Evolutionary conservation across 805 yeast genomes (phyloP).

Genomic region (Nakazawaea ambrosiae): DNA sequence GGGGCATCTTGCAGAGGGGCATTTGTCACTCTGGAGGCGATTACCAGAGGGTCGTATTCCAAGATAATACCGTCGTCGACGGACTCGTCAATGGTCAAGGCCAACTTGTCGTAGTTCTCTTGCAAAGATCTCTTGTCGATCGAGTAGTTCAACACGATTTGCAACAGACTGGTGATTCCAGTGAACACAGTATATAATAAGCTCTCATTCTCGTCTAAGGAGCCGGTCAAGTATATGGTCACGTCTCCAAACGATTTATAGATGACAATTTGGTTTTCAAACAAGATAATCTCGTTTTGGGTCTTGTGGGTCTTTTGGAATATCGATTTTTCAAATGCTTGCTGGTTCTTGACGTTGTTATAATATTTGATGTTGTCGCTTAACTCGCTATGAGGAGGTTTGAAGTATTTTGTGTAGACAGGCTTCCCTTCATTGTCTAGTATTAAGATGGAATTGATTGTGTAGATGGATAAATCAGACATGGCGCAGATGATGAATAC

Average conservation of each 20-base stretch:
- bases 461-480: conserved; percentile 59
- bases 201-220: conserved; percentile 78
- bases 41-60: conserved; percentile 81
- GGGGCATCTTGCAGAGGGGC: conserved; percentile 67
- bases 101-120: conserved; percentile 80
- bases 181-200: conserved; percentile 67
- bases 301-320: conserved; percentile 74
- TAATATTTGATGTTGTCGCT: conserved; percentile 23
- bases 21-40: conserved; percentile 86
- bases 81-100: conserved; percentile 85
- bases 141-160: conserved; percentile 59
- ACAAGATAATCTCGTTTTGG: conserved; percentile 72
- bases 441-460: conserved; percentile 74
- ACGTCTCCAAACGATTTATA: conserved; percentile 82
- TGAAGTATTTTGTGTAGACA: conserved; percentile 78
- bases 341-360: conserved; percentile 48
- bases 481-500: conserved; percentile 17
- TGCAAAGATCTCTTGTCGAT: conserved; percentile 73
- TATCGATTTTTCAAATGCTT: conserved; percentile 66
- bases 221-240: conserved; percentile 63
- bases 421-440: conserved; percentile 79
- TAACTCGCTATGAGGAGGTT: conserved; percentile 45
- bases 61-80: conserved; percentile 90
- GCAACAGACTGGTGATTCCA: conserved; percentile 78
- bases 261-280: conserved; percentile 74